Evolutionary conservation across 108 stramenopile genomes (phyloP).

Genomic region (Skeletonema potamos): DNA sequence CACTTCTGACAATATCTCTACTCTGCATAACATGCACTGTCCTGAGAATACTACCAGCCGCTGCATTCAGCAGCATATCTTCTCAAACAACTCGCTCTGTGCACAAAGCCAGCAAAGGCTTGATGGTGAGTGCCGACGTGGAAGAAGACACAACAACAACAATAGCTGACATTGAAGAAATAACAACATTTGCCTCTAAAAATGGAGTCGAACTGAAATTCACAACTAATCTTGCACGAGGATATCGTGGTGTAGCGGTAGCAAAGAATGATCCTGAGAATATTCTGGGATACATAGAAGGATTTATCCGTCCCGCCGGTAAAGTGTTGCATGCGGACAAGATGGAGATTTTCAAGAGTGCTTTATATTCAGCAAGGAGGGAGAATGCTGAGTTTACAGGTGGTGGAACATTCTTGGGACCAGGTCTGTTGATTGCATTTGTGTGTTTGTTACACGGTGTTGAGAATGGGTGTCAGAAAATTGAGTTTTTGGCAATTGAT

Average conservation of each 20-base stretch:
- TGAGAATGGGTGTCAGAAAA: constrained; percentile 53
- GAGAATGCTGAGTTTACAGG: constrained; percentile 43
- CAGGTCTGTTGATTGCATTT: constrained; percentile 72
- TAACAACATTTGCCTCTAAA: constrained; percentile 35
- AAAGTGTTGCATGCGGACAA: constrained; percentile 78
- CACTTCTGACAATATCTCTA: background rate
- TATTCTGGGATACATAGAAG: constrained; percentile 80
- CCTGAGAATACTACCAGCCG: background rate
- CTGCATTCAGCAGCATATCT: background rate
- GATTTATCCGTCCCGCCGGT: constrained; percentile 70
- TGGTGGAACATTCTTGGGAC: constrained; percentile 60
- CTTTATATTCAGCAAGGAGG: constrained; percentile 43
- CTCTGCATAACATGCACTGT: background rate
- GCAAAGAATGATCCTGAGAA: constrained; percentile 47
- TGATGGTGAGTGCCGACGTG: background rate
- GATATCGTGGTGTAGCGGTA: constrained; percentile 74
- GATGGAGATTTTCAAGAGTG: constrained; percentile 74
- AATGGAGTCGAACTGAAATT: constrained; percentile 58
- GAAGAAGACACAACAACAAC: constrained; percentile 4
- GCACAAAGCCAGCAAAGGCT: background rate
- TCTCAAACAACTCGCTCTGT: background rate
- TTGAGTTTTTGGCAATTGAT: constrained; percentile 84
- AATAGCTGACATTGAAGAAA: constrained; percentile 34
- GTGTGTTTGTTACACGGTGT: constrained; percentile 62
- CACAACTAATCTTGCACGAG: constrained; percentile 65